Conservation (phyloP, 495 filamentous ascomycete species). For the Tuber aestivum region DNA sequence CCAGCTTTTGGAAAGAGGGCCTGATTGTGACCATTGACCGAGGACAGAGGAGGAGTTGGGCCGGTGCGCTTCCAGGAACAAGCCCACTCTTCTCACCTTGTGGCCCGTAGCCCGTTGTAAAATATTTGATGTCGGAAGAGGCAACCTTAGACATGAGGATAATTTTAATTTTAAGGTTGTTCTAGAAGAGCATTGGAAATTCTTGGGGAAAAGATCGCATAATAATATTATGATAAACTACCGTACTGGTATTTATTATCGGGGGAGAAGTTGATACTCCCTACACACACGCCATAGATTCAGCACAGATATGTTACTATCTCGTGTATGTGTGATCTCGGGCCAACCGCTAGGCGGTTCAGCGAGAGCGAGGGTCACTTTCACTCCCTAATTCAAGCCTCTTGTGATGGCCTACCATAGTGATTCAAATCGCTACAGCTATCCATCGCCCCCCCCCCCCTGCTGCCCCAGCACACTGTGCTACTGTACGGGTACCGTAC, state of each 20-base stretch:
- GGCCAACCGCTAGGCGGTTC: neutral
- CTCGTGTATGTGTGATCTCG: neutral
- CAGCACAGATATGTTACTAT: neutral
- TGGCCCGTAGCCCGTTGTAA: neutral
- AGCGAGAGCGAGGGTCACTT: neutral
- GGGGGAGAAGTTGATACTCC: neutral
- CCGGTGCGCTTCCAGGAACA: constrained; percentile 31
- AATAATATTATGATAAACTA: no score
- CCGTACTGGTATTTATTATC: neutral
- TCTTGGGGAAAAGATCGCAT: neutral
- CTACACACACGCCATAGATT: neutral
- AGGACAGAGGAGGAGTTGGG: neutral
- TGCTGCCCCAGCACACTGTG: neutral
- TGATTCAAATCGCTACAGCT: neutral
- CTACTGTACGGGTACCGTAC: neutral
- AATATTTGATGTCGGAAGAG: constrained; percentile 22
- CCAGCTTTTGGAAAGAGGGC: neutral
- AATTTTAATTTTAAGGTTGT: constrained; percentile 6
- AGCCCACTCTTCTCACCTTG: neutral
- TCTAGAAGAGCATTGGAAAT: neutral
- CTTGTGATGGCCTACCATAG: neutral
- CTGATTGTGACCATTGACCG: neutral
- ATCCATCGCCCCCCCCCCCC: neutral
- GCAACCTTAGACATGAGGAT: constrained; percentile 27
- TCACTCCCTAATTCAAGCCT: neutral